A percentile compares a stretch with the other conserved stretches of the same genome.
Conservation (phyloP, 2,329 filamentous ascomycete genomes). For the Didymella arachidicola region DNA sequence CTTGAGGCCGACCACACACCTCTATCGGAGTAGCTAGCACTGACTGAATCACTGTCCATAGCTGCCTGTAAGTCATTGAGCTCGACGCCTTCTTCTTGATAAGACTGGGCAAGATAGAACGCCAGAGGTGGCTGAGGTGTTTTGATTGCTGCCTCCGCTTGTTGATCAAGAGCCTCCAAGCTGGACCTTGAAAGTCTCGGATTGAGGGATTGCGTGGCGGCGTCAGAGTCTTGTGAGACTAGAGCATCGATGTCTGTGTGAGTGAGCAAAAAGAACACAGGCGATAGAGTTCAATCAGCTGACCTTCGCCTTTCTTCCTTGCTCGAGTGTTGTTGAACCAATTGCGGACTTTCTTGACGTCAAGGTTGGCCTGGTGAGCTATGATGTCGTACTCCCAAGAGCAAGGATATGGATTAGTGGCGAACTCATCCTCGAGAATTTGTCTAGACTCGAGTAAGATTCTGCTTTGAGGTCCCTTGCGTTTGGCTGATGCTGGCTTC, state of each 20-base stretch:
- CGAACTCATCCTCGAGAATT: conserved; percentile 48
- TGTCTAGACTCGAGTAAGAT: conserved; percentile 44
- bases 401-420: conserved; percentile 46
- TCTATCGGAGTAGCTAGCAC: conserved; percentile 31
- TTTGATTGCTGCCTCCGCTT: conserved; percentile 27
- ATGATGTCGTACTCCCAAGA: conserved; percentile 49
- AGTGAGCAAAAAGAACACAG: conserved; percentile 12
- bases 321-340: conserved; percentile 50
- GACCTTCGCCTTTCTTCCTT: conserved; percentile 42
- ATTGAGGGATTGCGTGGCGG: conserved; percentile 23
- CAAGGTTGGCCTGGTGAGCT: conserved; percentile 47
- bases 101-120: conserved; percentile 47
- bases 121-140: conserved; percentile 44
- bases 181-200: conserved; percentile 43
- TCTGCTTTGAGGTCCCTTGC: conserved; percentile 42
- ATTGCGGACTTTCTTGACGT: conserved; percentile 46
- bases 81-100: conserved; percentile 43
- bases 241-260: conserved; percentile 18
- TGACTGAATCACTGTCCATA: conserved; percentile 34
- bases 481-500: conserved; percentile 46
- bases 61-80: conserved; percentile 43
- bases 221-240: conserved; percentile 11
- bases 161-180: conserved; percentile 39
- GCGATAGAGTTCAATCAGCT: background rate
- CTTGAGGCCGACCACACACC: conserved; percentile 38